Evolutionary conservation across 352 stramenopile genomes (phyloP).

Genomic region (Phytophthora citricola): DNA sequence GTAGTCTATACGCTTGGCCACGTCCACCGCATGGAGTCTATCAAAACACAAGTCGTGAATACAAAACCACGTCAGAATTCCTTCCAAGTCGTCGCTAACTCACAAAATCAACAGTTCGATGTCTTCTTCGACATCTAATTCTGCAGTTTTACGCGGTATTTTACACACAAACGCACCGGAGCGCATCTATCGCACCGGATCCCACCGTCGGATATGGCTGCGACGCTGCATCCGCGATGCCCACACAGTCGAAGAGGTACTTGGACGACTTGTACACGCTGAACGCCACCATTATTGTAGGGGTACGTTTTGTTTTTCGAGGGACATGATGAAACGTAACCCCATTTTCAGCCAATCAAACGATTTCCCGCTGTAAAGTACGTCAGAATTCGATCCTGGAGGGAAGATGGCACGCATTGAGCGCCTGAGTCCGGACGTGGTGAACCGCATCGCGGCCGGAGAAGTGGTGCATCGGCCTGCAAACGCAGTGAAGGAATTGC

Average conservation of each 20-base stretch:
- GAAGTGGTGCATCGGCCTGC: slow-evolving; percentile 96
- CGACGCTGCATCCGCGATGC: slow-evolving; percentile 16
- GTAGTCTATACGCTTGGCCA: slow-evolving; percentile 69
- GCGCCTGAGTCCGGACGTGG: slow-evolving; percentile 90
- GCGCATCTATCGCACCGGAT: slow-evolving; percentile 46
- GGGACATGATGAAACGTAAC: background rate
- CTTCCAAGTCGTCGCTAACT: background rate
- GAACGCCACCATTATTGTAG: slow-evolving; percentile 45
- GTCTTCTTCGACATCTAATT: slow-evolving; percentile 1
- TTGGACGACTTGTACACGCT: slow-evolving; percentile 72
- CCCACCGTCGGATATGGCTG: slow-evolving; percentile 35
- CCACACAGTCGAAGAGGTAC: slow-evolving; percentile 73
- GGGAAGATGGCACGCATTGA: slow-evolving; percentile 66
- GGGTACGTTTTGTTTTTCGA: slow-evolving; percentile 1
- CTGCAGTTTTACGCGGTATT: background rate
- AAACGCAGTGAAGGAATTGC: slow-evolving; percentile 97
- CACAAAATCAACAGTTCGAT: slow-evolving; percentile 8
- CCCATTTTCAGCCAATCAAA: slow-evolving; percentile 44
- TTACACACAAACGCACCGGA: slow-evolving; percentile 46
- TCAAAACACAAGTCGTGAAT: too few species aligned
- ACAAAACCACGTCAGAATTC: too few species aligned
- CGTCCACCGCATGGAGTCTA: slow-evolving; percentile 53
- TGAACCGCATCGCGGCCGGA: slow-evolving; percentile 95
- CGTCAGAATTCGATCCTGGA: slow-evolving; percentile 21
- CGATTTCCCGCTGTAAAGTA: slow-evolving; percentile 56